These are phyloP conservation scores for Geotrichum phurueaensis DNA, from an alignment of 1,139 yeast genomes.

Conservation along the genomic window DNA sequence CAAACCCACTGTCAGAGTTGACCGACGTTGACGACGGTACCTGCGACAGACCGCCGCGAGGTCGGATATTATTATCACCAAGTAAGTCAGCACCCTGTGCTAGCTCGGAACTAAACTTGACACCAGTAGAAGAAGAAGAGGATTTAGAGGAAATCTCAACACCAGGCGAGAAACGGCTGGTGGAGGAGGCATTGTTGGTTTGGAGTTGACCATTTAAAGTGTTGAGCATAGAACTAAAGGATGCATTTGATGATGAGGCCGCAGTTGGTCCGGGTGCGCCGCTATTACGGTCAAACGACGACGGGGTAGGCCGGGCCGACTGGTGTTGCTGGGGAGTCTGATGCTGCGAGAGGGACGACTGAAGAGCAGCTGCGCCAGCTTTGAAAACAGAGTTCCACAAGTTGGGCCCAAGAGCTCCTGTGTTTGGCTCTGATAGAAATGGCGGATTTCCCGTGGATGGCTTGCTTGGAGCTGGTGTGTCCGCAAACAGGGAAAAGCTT, in stretches of 20 bases:
- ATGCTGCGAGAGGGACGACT: slow-evolving; percentile 7
- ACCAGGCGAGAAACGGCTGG: neutral
- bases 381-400: slow-evolving; percentile 14
- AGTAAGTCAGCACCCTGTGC: neutral
- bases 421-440: neutral
- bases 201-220: slow-evolving; percentile 4
- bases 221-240: slow-evolving; percentile 3
- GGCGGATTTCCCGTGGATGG: neutral
- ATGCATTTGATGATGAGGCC: neutral
- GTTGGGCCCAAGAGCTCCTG: slow-evolving; percentile 5
- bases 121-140: neutral
- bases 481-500: slow-evolving; percentile 1
- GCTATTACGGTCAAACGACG: neutral
- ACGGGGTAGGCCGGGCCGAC: neutral
- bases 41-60: neutral
- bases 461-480: neutral
- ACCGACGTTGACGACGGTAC: slow-evolving; percentile 11
- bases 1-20: slow-evolving; percentile 11
- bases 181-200: neutral
- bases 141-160: neutral
- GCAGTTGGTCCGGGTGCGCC: neutral
- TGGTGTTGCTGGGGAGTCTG: neutral
- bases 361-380: slow-evolving; percentile 16
- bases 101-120: neutral
- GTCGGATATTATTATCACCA: neutral